A percentile compares a stretch with the other conserved stretches of the same genome.
Conservation (phyloP, 2,329 filamentous ascomycete species). For the Diaporthe citriasiana region DNA sequence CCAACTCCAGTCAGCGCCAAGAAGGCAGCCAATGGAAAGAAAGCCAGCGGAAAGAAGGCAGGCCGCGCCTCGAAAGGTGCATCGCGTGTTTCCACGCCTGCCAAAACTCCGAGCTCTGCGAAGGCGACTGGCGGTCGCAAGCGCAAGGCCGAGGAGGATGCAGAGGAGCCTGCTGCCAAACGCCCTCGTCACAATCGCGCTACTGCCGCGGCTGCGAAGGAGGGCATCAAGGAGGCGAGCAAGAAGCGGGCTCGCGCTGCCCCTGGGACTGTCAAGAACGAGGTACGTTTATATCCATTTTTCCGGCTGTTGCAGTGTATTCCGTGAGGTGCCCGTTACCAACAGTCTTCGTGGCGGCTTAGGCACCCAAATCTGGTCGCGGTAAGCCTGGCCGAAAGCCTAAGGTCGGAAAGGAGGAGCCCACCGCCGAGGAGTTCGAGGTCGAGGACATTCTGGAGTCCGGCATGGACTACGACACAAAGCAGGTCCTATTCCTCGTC, state of each 20-base stretch:
- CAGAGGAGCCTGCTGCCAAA: constrained; percentile 32
- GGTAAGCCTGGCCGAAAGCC: constrained; percentile 38
- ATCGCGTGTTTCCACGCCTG: constrained; percentile 40
- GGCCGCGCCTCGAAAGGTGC: constrained; percentile 43
- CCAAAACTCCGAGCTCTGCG: constrained; percentile 39
- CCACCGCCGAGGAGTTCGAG: constrained; percentile 55
- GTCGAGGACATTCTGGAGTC: constrained; percentile 63
- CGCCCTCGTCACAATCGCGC: constrained; percentile 38
- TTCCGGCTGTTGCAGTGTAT: background rate
- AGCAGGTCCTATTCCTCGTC: constrained; percentile 61
- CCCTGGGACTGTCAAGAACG: constrained; percentile 37
- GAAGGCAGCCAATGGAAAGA: constrained; percentile 45
- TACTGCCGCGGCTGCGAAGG: constrained; percentile 41
- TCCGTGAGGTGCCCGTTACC: background rate
- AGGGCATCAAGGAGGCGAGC: constrained; percentile 39
- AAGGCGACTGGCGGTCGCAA: constrained; percentile 34
- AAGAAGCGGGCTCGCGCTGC: constrained; percentile 39
- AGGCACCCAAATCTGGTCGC: constrained; percentile 34
- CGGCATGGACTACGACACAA: constrained; percentile 54
- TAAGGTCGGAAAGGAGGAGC: constrained; percentile 34
- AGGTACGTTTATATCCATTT: constrained; percentile 23
- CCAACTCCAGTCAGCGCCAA: constrained; percentile 43
- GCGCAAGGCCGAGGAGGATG: constrained; percentile 34
- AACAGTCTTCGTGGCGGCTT: background rate
- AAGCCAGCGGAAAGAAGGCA: constrained; percentile 45